Evolutionary conservation across 495 filamentous ascomycete species (phyloP).

Genomic region (Staphylotrichum longicolle): DNA sequence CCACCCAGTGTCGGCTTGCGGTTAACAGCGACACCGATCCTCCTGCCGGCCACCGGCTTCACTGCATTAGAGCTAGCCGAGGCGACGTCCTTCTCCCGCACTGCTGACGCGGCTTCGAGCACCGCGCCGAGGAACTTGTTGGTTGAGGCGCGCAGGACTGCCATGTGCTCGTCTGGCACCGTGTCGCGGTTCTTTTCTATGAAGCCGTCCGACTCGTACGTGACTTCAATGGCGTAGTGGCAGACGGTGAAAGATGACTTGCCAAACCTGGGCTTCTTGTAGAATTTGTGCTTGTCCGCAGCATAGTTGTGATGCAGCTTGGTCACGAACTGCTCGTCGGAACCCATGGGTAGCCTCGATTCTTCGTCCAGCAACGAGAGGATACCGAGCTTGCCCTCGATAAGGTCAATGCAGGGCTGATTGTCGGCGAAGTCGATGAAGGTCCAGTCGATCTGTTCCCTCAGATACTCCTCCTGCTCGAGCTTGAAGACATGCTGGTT

Average conservation of each 20-base stretch:
- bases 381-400: slow-evolving; percentile 94
- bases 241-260: slow-evolving; percentile 98
- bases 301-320: slow-evolving; percentile 96
- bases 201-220: slow-evolving; percentile 99
- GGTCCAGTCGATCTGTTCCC: slow-evolving; percentile 97
- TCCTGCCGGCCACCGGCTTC: slow-evolving; percentile 70
- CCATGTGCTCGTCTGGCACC: slow-evolving; percentile 97
- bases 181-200: slow-evolving; percentile 99
- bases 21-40: slow-evolving; percentile 86
- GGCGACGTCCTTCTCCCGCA: slow-evolving; percentile 81
- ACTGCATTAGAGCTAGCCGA: slow-evolving; percentile 66
- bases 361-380: slow-evolving; percentile 93
- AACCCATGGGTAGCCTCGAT: slow-evolving; percentile 92
- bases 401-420: slow-evolving; percentile 98
- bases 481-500: slow-evolving; percentile 99
- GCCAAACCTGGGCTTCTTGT: slow-evolving; percentile 96
- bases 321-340: slow-evolving; percentile 94
- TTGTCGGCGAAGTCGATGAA: slow-evolving; percentile 99
- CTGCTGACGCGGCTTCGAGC: slow-evolving; percentile 76
- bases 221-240: slow-evolving; percentile 98
- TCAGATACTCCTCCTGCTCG: slow-evolving; percentile 96
- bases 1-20: slow-evolving; percentile 96
- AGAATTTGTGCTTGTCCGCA: slow-evolving; percentile 89
- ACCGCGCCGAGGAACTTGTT: slow-evolving; percentile 86
- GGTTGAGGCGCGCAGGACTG: slow-evolving; percentile 77